These are phyloP conservation scores for Fusarium poae DNA, from an alignment of 2,329 filamentous ascomycete species.

Conservation along the genomic window DNA sequence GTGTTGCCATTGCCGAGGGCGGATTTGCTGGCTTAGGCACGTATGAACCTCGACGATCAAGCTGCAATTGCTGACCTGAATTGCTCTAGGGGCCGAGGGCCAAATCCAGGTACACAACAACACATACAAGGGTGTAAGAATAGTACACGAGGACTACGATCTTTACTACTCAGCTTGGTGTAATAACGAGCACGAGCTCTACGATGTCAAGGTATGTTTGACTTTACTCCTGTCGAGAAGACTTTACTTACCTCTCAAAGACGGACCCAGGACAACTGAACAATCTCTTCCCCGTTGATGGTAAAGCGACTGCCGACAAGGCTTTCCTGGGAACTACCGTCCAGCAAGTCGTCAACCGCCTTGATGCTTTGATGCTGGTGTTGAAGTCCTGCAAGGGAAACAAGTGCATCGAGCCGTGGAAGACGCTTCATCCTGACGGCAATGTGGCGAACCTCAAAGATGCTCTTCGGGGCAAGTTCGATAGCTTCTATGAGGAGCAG, in stretches of 20 bases:
- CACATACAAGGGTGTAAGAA: constrained; percentile 72
- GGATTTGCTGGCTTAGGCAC: constrained; percentile 48
- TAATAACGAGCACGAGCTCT: constrained; percentile 75
- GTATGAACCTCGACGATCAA: neutral
- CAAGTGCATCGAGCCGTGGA: constrained; percentile 69
- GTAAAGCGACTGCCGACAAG: neutral
- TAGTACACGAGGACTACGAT: constrained; percentile 67
- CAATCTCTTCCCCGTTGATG: constrained; percentile 55
- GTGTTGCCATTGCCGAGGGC: constrained; percentile 57
- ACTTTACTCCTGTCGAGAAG: rapidly evolving
- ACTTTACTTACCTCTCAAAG: constrained; percentile 50
- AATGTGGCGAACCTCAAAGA: constrained; percentile 64
- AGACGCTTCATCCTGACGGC: constrained; percentile 65
- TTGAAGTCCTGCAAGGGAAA: constrained; percentile 70
- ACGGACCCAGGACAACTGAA: constrained; percentile 65
- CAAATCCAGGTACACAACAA: constrained; percentile 56
- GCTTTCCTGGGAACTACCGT: constrained; percentile 46
- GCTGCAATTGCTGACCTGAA: constrained; percentile 9
- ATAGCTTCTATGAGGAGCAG: constrained; percentile 65
- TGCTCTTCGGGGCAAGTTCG: constrained; percentile 62
- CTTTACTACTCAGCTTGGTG: constrained; percentile 79
- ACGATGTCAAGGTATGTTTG: constrained; percentile 64
- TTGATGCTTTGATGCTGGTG: constrained; percentile 71
- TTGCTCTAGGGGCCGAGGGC: constrained; percentile 39
- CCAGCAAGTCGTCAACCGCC: constrained; percentile 60